Evolutionary conservation across 805 yeast species (phyloP), one percentile per base, ranked within the genome.

Genomic region (Kazachstania bromeliacearum): DNA sequence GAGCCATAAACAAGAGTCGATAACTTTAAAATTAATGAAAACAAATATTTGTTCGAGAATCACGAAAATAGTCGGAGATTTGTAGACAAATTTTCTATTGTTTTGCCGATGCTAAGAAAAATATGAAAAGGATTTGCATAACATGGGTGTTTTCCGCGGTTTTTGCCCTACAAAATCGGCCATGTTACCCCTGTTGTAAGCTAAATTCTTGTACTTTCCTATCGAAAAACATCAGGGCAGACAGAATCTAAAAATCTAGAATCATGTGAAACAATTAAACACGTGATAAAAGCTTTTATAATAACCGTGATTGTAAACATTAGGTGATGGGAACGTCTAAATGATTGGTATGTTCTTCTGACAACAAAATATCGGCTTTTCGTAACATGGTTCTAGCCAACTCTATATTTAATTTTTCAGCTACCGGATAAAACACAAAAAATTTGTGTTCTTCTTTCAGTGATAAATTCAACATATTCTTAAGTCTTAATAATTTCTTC

Each of bases 311-410:
- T 64, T 85, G 79, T 47, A 89, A 70, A 98, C 98, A 89, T 57
- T 80, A 75, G 41, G 92, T 97, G 52, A 92, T 89, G 30, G 75
- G 68, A 34, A 85, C 96, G 68, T 92, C 98, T 73, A 89, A 76
- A 68, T 89, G 98, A 67, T 89, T 89, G 46, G 98, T 89, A 61
- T 98, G 98, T 75, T 89, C 98, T 64, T 89, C 98, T 56, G 92
- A 72, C 50, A 89, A 70, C 53, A 89, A 72, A 37, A 89, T 88
- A 64, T 89, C 98, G 24, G 97, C 98, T 63, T 79, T 85, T 85
- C 87, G 84, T 50, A 89, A 70, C 96, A 89, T 88, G 25, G 97
- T 97, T 67, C 96, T 80, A n/a, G 97, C 98, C 53, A 89, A 71
- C 64, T 88, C 97, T 49, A 89, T n/a, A 73, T 67, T 89, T 89